phyloP scores from a whole-genome alignment of 2,329 filamentous ascomycete species.

The Aspergillus aculeatinus region DNA sequence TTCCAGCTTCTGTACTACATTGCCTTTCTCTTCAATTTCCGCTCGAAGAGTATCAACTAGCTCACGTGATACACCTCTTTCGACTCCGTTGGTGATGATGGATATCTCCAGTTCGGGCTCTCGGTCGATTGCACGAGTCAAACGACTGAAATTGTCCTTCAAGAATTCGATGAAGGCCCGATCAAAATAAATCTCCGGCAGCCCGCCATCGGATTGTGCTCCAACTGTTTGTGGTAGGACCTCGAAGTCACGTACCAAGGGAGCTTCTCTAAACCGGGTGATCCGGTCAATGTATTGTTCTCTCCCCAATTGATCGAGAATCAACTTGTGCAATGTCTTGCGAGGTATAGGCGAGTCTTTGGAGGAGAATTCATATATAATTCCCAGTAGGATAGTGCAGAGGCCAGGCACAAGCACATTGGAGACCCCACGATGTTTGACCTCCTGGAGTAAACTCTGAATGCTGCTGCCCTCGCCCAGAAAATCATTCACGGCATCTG shows the following conservation, averaged over 20 bases:
- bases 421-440: conserved; percentile 61
- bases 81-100: conserved; percentile 72
- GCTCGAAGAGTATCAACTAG: conserved; percentile 80
- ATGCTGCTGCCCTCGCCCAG: conserved; percentile 88
- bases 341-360: conserved; percentile 91
- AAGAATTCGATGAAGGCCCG: conserved; percentile 86
- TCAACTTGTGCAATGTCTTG: conserved; percentile 73
- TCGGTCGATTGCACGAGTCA: conserved; percentile 82
- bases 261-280: conserved; percentile 71
- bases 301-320: conserved; percentile 74
- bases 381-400: conserved; percentile 78
- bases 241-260: conserved; percentile 83
- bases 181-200: conserved; percentile 85
- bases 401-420: conserved; percentile 75
- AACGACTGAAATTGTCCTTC: conserved; percentile 89
- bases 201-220: conserved; percentile 50
- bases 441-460: conserved; percentile 77
- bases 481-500: conserved; percentile 89
- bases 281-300: conserved; percentile 85
- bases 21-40: conserved; percentile 72
- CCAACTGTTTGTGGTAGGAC: conserved; percentile 71
- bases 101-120: conserved; percentile 86
- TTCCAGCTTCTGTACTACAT: conserved; percentile 58
- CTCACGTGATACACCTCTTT: conserved; percentile 91
- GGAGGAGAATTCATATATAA: conserved; percentile 94